Evolutionary conservation across 2,329 filamentous ascomycete genomes (phyloP), one percentile per base, ranked within the genome.

Genomic region (Phyllosticta citrichinensis): DNA sequence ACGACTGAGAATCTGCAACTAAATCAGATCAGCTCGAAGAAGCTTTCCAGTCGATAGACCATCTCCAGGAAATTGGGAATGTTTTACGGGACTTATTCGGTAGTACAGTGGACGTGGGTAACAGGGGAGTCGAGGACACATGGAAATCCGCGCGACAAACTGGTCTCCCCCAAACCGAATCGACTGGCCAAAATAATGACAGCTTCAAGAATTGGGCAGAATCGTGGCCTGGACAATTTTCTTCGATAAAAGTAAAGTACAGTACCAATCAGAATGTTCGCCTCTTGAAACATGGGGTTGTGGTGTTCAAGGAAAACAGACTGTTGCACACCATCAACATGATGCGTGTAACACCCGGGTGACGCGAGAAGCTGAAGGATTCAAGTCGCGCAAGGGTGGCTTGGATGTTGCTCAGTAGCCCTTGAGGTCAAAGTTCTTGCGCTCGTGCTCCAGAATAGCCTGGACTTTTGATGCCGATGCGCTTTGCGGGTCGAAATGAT

Each of bases 401-500:
- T n/a, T 47, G 40, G 14, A n/a, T n/a, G 40, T n/a, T n/a, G 40
- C 40, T 19, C 4, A 51, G 12, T 20, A 52, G 9, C 51, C 47
- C 50, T 56, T 20, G 54, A 61, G 11, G 8, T 56, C 59, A 52
- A 62, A 62, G 30, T 62, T 62, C 62, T 65, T 73, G 70, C 65
- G 72, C 73, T 80, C 78, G 65, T 77, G 73, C 63, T 79, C 76
- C 68, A 73, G 76, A 64, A 80, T 80, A 24, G 77, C 77, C 57
- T 75, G 69, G 5, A 83, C 80, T 75, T 83, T 83, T 63, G 73
- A 71, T 24, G 84, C 83, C 67, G 82, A 86, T 56, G 81, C 80
- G 73, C 85, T 87, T 62, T 75, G 76, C 52, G 81, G 77, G 73
- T 95, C 90, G 75, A 94, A 94, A 62, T 84, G 79, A 74, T 94